These are phyloP conservation scores for Barbarea vulgaris DNA, from an alignment of 345 rosid genomes.

Conservation along the genomic window DNA sequence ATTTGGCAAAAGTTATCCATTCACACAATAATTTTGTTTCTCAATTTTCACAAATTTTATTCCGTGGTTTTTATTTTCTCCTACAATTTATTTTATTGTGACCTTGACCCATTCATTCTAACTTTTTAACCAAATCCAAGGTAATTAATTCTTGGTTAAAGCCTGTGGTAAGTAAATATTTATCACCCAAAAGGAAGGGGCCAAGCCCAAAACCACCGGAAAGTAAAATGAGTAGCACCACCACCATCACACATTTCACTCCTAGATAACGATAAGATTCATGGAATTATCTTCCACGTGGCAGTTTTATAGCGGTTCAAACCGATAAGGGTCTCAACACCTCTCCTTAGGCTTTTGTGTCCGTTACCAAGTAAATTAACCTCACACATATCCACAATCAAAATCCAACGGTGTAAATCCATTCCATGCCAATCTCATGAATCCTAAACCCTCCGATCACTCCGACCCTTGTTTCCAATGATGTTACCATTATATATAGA, in stretches of 20 bases:
- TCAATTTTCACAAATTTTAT: background rate
- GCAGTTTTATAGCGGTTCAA: slow-evolving; percentile 10
- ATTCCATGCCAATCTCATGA: slow-evolving; percentile 6
- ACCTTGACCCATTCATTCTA: background rate
- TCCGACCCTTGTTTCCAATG: background rate
- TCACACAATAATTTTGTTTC: background rate
- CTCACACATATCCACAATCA: slow-evolving; percentile 35
- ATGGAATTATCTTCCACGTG: slow-evolving; percentile 40
- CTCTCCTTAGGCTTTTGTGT: slow-evolving; percentile 32
- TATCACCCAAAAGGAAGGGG: background rate
- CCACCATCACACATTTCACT: slow-evolving; percentile 39
- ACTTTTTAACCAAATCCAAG: background rate
- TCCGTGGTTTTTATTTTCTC: background rate
- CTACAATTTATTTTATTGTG: background rate
- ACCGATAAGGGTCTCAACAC: slow-evolving; percentile 37
- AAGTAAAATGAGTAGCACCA: slow-evolving; percentile 24
- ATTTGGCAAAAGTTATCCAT: background rate
- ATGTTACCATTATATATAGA: slow-evolving; percentile 46
- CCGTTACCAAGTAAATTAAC: slow-evolving; percentile 27
- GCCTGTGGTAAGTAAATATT: background rate
- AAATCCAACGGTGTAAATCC: slow-evolving; percentile 45
- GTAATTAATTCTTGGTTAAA: background rate
- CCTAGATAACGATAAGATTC: slow-evolving; percentile 39
- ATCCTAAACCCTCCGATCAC: slow-evolving; percentile 40
- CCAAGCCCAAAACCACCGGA: slow-evolving; percentile 1